Conservation (phyloP, 208 protist species). For the Crithidia fasciculata region DNA sequence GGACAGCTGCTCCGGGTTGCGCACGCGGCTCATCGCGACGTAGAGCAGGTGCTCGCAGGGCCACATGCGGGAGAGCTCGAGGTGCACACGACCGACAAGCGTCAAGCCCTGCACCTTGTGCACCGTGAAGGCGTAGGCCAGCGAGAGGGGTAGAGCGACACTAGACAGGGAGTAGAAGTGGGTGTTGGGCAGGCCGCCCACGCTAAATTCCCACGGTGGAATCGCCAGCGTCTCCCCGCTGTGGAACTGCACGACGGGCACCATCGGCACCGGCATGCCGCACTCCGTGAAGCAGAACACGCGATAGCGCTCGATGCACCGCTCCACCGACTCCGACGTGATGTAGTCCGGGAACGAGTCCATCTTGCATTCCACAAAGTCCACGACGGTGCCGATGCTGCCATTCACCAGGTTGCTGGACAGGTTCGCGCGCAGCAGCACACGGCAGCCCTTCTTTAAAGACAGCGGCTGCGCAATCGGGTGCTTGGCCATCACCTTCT, state of each 20-base stretch:
- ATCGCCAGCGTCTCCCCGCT: slow-evolving; percentile 77
- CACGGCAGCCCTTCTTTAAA: slow-evolving; percentile 87
- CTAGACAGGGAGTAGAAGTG: slow-evolving; percentile 82
- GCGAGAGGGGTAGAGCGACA: slow-evolving; percentile 74
- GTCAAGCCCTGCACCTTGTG: slow-evolving; percentile 91
- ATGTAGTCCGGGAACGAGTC: slow-evolving; percentile 77
- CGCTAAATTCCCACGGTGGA: slow-evolving; percentile 85
- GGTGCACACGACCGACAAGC: slow-evolving; percentile 84
- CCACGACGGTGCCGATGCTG: slow-evolving; percentile 87
- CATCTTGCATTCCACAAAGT: slow-evolving; percentile 77
- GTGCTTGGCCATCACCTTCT: slow-evolving; percentile 82
- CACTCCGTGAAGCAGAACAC: slow-evolving; percentile 85
- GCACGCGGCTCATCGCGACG: slow-evolving; percentile 90
- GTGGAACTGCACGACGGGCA: slow-evolving; percentile 89
- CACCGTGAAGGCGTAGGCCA: slow-evolving; percentile 92
- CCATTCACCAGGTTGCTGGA: slow-evolving; percentile 84
- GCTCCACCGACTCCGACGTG: slow-evolving; percentile 58
- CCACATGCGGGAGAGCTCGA: slow-evolving; percentile 91
- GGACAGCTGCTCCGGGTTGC: slow-evolving; percentile 89
- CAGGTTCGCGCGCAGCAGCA: slow-evolving; percentile 84
- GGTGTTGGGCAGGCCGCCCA: slow-evolving; percentile 73
- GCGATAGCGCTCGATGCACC: slow-evolving; percentile 80
- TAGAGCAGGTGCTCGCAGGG: slow-evolving; percentile 89
- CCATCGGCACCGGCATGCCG: slow-evolving; percentile 76
- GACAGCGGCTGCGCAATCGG: slow-evolving; percentile 85